Base-by-base conservation (phyloP, 2,329 filamentous ascomycete species). In the Myrmaecium sp. region DNA sequence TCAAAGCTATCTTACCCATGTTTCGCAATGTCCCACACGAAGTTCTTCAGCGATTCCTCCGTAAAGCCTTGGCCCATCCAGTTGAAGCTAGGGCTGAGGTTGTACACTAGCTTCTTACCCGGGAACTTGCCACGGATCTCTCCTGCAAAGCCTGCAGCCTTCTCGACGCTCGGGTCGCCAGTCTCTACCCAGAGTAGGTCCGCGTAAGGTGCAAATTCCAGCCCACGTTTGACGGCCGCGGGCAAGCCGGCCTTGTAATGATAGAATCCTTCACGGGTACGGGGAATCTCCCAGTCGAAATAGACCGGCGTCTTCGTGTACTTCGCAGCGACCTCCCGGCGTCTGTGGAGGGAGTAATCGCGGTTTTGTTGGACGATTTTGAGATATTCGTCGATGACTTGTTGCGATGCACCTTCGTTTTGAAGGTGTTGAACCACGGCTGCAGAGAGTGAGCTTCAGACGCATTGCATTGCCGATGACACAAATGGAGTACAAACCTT, bases 161-260 rank as follows among this genome's bases (percentile, higher is more conserved):
- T 79, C 26, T 69, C 53, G 7, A 95, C 81, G 38, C 72, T 75
- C 13, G 89, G 86, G 39, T 89, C 78, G 25, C 80, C 86, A 1
- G 89, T 95, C 59, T 98, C 89, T 25, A 95, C 80, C 89, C 89
- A 98, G 8, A 95, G 66, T 11, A 98, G 74, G 51, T 98, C 89
- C 1, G 89, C 83, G 46, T 81, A 94, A 0, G 86, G 84, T 0
- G 74, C 83, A 43, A 92, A 95, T 25, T 78, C 81, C 33, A 92
- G 74, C 2, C 84, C 84, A 29, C 89, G 79, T 62, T 95, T 95
- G 19, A 82, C 93, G 1, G 89, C 84, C 0, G 84, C 81, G 5
- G 63, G 55, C 60, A 93, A 76, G 38, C 83, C 84, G 9, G 79
- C 78, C 25, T 69, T 66, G 64, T 82, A 92, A 53, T 93, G 83